Evolutionary conservation across 345 rosid species (phyloP), one percentile per base, ranked within the genome.

Genomic region (Eucalyptus caleyi): DNA sequence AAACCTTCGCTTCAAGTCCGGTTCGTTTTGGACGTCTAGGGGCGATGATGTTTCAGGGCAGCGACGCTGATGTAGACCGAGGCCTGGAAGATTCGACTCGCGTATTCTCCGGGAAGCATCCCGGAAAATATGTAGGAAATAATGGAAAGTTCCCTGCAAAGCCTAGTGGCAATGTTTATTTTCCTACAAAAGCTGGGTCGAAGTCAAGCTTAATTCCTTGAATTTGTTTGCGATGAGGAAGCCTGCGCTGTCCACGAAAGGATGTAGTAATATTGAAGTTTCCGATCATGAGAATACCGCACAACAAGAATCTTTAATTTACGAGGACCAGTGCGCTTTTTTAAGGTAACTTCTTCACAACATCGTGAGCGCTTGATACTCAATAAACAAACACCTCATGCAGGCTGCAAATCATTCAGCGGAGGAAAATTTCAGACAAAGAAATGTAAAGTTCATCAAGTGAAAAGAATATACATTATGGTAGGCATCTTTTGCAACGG

Each of bases 401-500:
- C 21, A n/a, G 77, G 77, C 11, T 65, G 19, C 11, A 85, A 26
- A 85, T 85, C 19, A 4, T 85, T 16, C 1, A 30, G 77, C 10
- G 77, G 16, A 65, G 72, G 8, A n/a, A 30, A 65, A 30, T 62
- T 65, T 14, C 56, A 32, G 72, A 14, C 19, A 65, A 62, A 8
- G 16, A 62, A 30, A 62, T n/a, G 0, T 85, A 45, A 3, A 24
- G n/a, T 44, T 50, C 11, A 14, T 26, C 87, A 0, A 9, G 15
- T 16, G 49, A 45, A 42, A 26, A 3, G 34, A 85, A 26, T 50
- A 4, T 24, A 47, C 82, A 19, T 32, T 72, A 72, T 72, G 26
- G 82, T 9, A 69, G 44, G 82, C 44, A 34, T 67, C 47, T 88
- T 91, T 95, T 94, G 92, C 86, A 95, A 83, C 97, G 94, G 18